phyloP scores from a whole-genome alignment of 352 stramenopile species.

The Globisporangium radiosum region DNA sequence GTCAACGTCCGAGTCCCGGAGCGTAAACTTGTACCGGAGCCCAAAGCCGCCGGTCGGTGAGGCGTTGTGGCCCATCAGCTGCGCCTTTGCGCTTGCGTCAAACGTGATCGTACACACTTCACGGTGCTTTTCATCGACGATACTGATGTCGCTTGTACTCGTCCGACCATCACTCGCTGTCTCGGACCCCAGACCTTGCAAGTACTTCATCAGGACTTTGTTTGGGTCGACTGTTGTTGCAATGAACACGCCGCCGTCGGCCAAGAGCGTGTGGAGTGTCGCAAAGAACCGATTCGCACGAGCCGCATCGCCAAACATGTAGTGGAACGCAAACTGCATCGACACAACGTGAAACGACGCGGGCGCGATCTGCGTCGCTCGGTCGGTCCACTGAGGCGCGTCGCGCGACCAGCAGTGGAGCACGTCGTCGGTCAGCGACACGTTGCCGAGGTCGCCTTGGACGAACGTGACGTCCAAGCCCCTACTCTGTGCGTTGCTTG shows the following conservation, averaged over 20 bases:
- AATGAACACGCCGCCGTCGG: constrained; percentile 92
- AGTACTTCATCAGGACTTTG: constrained; percentile 85
- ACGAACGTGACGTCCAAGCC: constrained; percentile 78
- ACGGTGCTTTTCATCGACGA: constrained; percentile 65
- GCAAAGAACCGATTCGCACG: constrained; percentile 92
- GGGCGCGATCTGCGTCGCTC: constrained; percentile 30
- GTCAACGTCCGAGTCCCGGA: constrained; percentile 69
- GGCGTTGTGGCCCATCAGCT: constrained; percentile 35
- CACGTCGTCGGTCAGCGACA: constrained; percentile 57
- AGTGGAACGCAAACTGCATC: constrained; percentile 99
- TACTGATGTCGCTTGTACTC: constrained; percentile 46
- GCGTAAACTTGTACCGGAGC: constrained; percentile 88
- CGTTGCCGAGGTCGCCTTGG: constrained; percentile 65
- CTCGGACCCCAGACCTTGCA: constrained; percentile 33
- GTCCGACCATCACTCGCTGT: constrained; percentile 15
- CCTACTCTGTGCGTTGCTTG: constrained; percentile 54
- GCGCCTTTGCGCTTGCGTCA: constrained; percentile 42
- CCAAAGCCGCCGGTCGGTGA: constrained; percentile 57
- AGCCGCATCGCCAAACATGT: constrained; percentile 96
- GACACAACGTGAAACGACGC: constrained; percentile 93
- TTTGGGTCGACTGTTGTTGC: constrained; percentile 96
- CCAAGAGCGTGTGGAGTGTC: constrained; percentile 89
- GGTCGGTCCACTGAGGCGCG: constrained; percentile 44
- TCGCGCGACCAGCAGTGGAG: constrained; percentile 68
- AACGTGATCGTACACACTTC: constrained; percentile 78